Evolutionary conservation across 1,139 yeast genomes (phyloP).

Genomic region (Cylindricascospora bacillispora): DNA sequence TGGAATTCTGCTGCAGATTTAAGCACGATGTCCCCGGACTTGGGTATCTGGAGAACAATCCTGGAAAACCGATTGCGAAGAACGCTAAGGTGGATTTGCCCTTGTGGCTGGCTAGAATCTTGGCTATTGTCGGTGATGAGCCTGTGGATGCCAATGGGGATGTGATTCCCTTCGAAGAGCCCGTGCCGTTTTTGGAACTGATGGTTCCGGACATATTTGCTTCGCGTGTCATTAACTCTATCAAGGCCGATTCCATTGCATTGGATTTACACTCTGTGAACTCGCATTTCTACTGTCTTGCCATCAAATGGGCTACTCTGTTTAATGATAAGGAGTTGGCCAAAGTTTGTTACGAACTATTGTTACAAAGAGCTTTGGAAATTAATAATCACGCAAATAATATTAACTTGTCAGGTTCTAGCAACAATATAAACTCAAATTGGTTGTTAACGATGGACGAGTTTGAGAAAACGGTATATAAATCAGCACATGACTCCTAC

Average conservation of each 20-base stretch:
- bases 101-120: conserved; percentile 73
- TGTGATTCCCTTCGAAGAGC: conserved; percentile 22
- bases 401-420: conserved; percentile 3
- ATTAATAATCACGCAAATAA: conserved; percentile 55
- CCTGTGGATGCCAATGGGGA: conserved; percentile 15
- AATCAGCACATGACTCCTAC: conserved; percentile 45
- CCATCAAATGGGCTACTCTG: conserved; percentile 62
- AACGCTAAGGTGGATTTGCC: conserved; percentile 72
- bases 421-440: conserved; percentile 1
- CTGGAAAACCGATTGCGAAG: conserved; percentile 42
- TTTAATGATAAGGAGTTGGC: conserved; percentile 55
- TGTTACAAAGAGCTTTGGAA: conserved; percentile 53
- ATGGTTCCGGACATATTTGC: conserved; percentile 57
- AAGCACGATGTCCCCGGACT: conserved; percentile 70
- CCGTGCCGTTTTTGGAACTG: conserved; percentile 51
- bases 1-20: conserved; percentile 69
- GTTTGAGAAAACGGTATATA: conserved; percentile 53
- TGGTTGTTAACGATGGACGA: conserved; percentile 62
- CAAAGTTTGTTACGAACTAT: conserved; percentile 37
- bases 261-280: conserved; percentile 59
- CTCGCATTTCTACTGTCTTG: conserved; percentile 54
- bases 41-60: conserved; percentile 78
- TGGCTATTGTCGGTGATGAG: conserved; percentile 41
- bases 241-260: conserved; percentile 57
- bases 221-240: conserved; percentile 59